phyloP scores from a whole-genome alignment of 176 grass and related monocot species.

The Tillandsia fasciculata region DNA sequence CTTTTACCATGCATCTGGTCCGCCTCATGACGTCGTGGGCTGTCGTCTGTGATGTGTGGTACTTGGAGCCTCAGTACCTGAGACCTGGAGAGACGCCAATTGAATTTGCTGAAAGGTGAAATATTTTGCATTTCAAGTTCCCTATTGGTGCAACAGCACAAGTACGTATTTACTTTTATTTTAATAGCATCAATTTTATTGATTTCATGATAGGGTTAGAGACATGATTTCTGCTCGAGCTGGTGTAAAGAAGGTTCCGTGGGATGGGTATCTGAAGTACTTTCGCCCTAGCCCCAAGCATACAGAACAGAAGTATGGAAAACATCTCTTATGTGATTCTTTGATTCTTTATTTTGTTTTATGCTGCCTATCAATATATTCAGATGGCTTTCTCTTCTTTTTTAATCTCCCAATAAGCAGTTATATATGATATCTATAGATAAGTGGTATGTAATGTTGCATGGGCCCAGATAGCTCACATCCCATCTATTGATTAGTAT shows the following conservation, averaged over 20 bases:
- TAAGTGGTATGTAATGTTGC: too few relatives aligned
- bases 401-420: too few relatives aligned
- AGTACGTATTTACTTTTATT: not conserved
- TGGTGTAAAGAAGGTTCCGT: slow-evolving; percentile 92
- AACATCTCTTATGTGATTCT: not conserved
- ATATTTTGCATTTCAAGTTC: not conserved
- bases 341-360: not conserved
- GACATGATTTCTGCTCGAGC: slow-evolving; percentile 96
- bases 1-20: slow-evolving; percentile 81
- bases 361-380: not conserved
- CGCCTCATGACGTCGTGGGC: slow-evolving; percentile 97
- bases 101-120: slow-evolving; percentile 94
- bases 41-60: slow-evolving; percentile 99
- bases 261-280: slow-evolving; percentile 98
- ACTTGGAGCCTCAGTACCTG: slow-evolving; percentile 84
- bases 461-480: too few relatives aligned
- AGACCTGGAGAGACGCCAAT: slow-evolving; percentile 74
- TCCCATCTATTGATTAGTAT: too few relatives aligned
- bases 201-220: slow-evolving; percentile 54
- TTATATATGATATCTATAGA: too few relatives aligned
- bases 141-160: not conserved
- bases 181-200: slow-evolving; percentile 3
- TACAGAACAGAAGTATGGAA: slow-evolving; percentile 76
- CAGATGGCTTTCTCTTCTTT: not conserved
- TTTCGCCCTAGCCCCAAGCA: slow-evolving; percentile 94